Evolutionary conservation across 177 flowering plant genomes (phyloP).

Genomic region (Tripterygium wilfordii): DNA sequence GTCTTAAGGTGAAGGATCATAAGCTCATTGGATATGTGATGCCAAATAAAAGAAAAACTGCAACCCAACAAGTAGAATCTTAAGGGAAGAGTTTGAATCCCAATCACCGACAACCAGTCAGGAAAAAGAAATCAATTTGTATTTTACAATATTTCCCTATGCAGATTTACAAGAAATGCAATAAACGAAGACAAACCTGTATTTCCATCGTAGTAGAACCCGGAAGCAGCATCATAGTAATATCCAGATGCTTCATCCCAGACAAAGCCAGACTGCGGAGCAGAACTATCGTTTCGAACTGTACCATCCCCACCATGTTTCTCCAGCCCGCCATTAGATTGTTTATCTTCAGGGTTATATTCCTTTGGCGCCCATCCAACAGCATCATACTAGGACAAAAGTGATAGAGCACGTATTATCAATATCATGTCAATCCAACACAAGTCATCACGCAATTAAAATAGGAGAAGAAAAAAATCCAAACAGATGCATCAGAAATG

Average conservation of each 20-base stretch:
- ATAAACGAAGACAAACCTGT: constrained; percentile 60
- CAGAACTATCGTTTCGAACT: constrained; percentile 48
- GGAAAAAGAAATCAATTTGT: no score
- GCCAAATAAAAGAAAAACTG: no score
- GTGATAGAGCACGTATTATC: no score
- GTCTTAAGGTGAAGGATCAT: no score
- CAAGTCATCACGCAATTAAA: no score
- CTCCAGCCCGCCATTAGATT: constrained; percentile 43
- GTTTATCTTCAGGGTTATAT: constrained; percentile 90
- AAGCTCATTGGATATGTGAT: no score
- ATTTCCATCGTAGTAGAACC: constrained; percentile 93
- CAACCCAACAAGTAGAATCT: no score
- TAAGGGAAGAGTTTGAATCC: no score
- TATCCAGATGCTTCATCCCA: constrained; percentile 99
- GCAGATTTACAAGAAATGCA: background rate
- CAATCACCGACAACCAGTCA: no score
- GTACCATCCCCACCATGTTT: constrained; percentile 30
- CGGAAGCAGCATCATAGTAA: constrained; percentile 97
- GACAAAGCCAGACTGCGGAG: constrained; percentile 89
- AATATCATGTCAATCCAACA: no score
- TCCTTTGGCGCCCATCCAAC: constrained; percentile 99
- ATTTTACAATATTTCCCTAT: no score
- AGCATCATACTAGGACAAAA: constrained; percentile 74
- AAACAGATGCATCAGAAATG: background rate
- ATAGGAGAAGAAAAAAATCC: background rate